These are phyloP conservation scores for Micromonas pusilla DNA, from an alignment of 139 green algal species.

Conservation along the genomic window DNA sequence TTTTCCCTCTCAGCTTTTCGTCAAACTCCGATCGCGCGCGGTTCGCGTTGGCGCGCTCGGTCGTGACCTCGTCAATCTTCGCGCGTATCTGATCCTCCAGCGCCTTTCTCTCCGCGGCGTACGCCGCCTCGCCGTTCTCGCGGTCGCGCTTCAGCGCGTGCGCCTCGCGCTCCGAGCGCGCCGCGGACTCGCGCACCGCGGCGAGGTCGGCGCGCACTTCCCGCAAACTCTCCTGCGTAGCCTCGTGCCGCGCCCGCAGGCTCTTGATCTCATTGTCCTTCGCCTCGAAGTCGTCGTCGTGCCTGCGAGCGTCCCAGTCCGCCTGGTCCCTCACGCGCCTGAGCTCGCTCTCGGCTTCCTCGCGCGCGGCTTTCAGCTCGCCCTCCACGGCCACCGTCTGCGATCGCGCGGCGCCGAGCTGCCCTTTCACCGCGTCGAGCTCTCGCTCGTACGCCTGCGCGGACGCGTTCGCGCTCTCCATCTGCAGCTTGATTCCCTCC, in stretches of 20 bases:
- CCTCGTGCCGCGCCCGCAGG: neutral
- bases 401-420: neutral
- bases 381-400: neutral
- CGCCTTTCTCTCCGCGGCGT: neutral
- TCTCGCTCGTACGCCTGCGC: neutral
- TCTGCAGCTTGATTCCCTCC: neutral
- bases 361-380: neutral
- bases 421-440: neutral
- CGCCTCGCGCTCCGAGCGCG: neutral
- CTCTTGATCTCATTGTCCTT: neutral
- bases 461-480: neutral
- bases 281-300: neutral
- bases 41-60: neutral
- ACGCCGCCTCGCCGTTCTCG: neutral
- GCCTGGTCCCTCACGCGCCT: neutral
- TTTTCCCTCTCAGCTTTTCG: neutral
- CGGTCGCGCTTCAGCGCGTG: neutral
- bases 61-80: conserved; percentile 10
- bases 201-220: neutral
- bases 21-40: neutral
- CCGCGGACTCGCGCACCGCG: neutral
- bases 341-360: neutral
- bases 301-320: neutral
- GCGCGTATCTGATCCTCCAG: conserved; percentile 11
- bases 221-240: neutral